Percentiles rank a stretch among this genome's conserved stretches.
phyloP scores from a whole-genome alignment of 2,329 filamentous ascomycete species.

The Verticillium tricorpus region DNA sequence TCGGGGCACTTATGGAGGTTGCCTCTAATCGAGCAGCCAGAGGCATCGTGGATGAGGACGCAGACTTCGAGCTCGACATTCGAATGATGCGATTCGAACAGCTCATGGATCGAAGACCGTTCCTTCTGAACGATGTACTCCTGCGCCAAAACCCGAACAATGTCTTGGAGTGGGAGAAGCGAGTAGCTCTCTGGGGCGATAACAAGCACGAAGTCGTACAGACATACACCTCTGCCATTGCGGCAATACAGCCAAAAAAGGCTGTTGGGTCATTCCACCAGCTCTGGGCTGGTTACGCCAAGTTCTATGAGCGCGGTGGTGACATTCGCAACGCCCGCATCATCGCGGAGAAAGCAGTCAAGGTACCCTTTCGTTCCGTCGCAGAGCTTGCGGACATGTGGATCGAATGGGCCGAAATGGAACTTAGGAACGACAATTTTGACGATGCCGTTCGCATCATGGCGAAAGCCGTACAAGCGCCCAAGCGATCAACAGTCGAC shows the following conservation, averaged over 20 bases:
- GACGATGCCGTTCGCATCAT: conserved; percentile 93
- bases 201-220: conserved; percentile 89
- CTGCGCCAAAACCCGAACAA: conserved; percentile 95
- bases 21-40: conserved; percentile 77
- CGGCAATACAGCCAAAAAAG: conserved; percentile 89
- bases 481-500: conserved; percentile 95
- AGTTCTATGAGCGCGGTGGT: conserved; percentile 87
- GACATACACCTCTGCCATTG: conserved; percentile 92
- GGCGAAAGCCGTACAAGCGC: conserved; percentile 95
- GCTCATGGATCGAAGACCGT: conserved; percentile 93
- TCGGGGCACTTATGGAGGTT: conserved; percentile 84
- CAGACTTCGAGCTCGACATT: conserved; percentile 92
- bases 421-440: conserved; percentile 92
- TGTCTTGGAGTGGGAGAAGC: conserved; percentile 94
- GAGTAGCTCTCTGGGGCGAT: conserved; percentile 90
- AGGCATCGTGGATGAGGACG: conserved; percentile 71
- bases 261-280: conserved; percentile 91
- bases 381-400: conserved; percentile 95
- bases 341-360: conserved; percentile 97
- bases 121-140: conserved; percentile 92
- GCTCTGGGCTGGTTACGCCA: conserved; percentile 94
- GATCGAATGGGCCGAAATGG: conserved; percentile 99
- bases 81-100: conserved; percentile 98
- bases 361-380: conserved; percentile 97
- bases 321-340: conserved; percentile 81